Evolutionary conservation across 495 filamentous ascomycete species (phyloP).

Genomic region (Trichoderma asperelloides): DNA sequence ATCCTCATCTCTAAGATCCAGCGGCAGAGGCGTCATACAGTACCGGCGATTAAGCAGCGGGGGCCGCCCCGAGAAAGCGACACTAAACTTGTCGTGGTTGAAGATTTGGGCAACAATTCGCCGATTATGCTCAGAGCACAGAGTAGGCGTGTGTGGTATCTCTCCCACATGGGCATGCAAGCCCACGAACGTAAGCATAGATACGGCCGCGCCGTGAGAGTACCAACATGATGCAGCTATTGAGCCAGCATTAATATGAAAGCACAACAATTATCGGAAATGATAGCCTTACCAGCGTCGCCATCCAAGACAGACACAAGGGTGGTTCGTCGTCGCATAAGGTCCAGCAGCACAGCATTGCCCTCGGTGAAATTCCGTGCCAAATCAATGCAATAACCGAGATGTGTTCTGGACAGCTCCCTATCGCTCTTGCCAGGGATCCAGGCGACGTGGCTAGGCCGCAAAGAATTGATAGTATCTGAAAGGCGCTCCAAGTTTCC

Average conservation of each 20-base stretch:
- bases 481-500: conserved; percentile 26
- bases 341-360: background rate
- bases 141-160: background rate
- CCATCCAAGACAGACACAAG: background rate
- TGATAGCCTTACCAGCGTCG: background rate
- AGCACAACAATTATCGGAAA: background rate
- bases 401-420: background rate
- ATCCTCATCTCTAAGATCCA: conserved; percentile 44
- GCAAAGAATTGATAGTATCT: background rate
- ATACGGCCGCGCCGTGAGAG: background rate
- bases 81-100: conserved; percentile 23
- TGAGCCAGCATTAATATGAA: background rate
- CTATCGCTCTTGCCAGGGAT: background rate
- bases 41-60: conserved; percentile 48
- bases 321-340: background rate
- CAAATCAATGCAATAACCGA: background rate
- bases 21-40: conserved; percentile 41
- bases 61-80: conserved; percentile 27
- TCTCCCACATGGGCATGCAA: background rate
- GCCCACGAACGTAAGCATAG: background rate
- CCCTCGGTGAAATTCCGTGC: background rate
- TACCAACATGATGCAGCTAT: background rate
- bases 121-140: conserved; percentile 16
- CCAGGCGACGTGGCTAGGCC: background rate
- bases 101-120: conserved; percentile 44